Percentiles rank a stretch among this genome's conserved stretches.
phyloP scores from a whole-genome alignment of 148 eudicot genomes.

The Vaccinium vitisidaea region DNA sequence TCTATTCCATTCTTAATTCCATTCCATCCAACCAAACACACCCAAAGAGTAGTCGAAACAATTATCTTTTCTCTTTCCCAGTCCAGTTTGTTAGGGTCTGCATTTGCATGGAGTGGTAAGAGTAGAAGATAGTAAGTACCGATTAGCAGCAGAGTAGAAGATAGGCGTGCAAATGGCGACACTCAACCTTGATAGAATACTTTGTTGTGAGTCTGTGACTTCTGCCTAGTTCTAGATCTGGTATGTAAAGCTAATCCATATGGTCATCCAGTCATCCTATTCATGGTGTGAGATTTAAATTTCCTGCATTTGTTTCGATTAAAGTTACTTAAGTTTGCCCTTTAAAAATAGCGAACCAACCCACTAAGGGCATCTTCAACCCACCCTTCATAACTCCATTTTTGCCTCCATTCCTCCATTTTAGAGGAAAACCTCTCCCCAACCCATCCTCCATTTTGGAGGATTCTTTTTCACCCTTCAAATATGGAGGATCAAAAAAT shows the following conservation, averaged over 20 bases:
- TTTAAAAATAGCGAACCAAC: too few relatives aligned
- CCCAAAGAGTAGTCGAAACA: not conserved
- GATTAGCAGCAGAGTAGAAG: not conserved
- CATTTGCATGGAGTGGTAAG: too few relatives aligned
- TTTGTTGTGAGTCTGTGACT: not conserved
- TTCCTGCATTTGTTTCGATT: not conserved
- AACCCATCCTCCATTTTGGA: too few relatives aligned
- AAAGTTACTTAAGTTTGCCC: not conserved
- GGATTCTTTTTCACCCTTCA: too few relatives aligned
- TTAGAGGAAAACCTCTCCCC: too few relatives aligned
- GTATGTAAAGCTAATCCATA: not conserved
- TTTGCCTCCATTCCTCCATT: too few relatives aligned
- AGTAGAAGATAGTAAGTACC: not conserved
- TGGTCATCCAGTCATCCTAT: not conserved
- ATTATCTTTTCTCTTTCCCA: not conserved
- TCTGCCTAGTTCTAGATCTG: too few relatives aligned
- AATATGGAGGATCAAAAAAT: too few relatives aligned
- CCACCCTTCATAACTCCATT: too few relatives aligned
- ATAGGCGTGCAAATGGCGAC: not conserved
- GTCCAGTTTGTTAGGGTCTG: not conserved
- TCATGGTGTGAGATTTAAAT: not conserved
- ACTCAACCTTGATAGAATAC: not conserved
- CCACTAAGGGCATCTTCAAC: too few relatives aligned
- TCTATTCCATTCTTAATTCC: too few relatives aligned
- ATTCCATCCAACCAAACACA: not conserved